Evolutionary conservation across 2,329 filamentous ascomycete species (phyloP).

Genomic region (Metarhizium humberi): DNA sequence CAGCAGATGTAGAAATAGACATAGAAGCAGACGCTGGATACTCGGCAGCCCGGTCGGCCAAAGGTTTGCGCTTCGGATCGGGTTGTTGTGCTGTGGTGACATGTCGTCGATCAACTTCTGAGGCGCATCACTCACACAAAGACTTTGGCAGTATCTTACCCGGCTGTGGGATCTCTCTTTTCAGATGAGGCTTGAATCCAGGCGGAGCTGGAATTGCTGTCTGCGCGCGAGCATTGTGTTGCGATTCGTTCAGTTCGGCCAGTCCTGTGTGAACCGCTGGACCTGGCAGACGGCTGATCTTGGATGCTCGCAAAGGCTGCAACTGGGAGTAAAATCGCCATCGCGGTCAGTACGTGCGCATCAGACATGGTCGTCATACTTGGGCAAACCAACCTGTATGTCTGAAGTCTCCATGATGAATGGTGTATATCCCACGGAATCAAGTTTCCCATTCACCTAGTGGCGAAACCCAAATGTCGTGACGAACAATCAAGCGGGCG

Average conservation of each 20-base stretch:
- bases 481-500: not conserved
- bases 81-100: constrained; percentile 38
- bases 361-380: not conserved
- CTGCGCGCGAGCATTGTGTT: constrained; percentile 45
- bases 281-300: constrained; percentile 22
- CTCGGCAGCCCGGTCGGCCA: constrained; percentile 46
- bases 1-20: constrained; percentile 18
- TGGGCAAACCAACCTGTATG: constrained; percentile 15
- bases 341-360: not conserved
- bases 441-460: not conserved
- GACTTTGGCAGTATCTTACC: constrained; percentile 22
- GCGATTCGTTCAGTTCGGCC: constrained; percentile 49
- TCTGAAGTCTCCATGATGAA: constrained; percentile 23
- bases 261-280: constrained; percentile 24
- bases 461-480: not conserved
- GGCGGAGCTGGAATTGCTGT: constrained; percentile 30
- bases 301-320: constrained; percentile 20
- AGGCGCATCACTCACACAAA: not conserved
- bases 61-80: constrained; percentile 51
- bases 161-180: constrained; percentile 40
- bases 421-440: constrained; percentile 13
- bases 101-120: constrained; percentile 8
- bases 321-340: not conserved
- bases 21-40: constrained; percentile 21
- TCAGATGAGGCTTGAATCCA: constrained; percentile 29